phyloP scores from a whole-genome alignment of 2,329 filamentous ascomycete species.

The Fusarium begoniae region DNA sequence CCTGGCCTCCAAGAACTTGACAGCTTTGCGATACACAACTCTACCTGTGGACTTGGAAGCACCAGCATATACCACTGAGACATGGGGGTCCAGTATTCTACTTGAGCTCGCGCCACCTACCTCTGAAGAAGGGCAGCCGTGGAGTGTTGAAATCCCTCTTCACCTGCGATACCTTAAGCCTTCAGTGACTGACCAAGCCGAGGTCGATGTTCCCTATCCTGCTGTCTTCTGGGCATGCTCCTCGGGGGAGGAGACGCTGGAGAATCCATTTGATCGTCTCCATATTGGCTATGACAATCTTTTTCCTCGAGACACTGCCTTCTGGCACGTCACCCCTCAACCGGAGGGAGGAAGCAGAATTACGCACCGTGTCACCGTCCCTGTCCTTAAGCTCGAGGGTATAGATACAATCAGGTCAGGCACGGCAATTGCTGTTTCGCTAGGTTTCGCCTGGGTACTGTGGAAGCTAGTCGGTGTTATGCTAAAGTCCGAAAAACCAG shows the following conservation, averaged over 20 bases:
- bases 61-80: conserved; percentile 78
- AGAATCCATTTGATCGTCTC: conserved; percentile 86
- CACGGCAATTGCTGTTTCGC: conserved; percentile 66
- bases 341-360: conserved; percentile 52
- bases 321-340: conserved; percentile 78
- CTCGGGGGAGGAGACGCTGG: conserved; percentile 72
- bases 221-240: conserved; percentile 91
- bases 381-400: conserved; percentile 68
- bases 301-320: conserved; percentile 80
- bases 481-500: conserved; percentile 2
- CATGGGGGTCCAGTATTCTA: conserved; percentile 83
- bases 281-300: conserved; percentile 86
- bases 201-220: conserved; percentile 77
- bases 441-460: conserved; percentile 76
- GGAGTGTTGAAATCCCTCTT: conserved; percentile 78
- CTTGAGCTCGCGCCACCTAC: conserved; percentile 73
- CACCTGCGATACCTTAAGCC: conserved; percentile 86
- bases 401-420: conserved; percentile 60
- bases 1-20: conserved; percentile 81
- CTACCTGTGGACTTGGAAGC: conserved; percentile 90
- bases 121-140: conserved; percentile 52
- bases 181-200: conserved; percentile 60
- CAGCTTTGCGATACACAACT: conserved; percentile 71
- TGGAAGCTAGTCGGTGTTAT: conserved; percentile 60
- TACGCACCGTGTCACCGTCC: conserved; percentile 67